A percentile compares a stretch with the other conserved stretches of the same genome.
These are phyloP conservation scores for Cercophora scortea DNA, from an alignment of 495 filamentous ascomycete species.

Conservation along the genomic window DNA sequence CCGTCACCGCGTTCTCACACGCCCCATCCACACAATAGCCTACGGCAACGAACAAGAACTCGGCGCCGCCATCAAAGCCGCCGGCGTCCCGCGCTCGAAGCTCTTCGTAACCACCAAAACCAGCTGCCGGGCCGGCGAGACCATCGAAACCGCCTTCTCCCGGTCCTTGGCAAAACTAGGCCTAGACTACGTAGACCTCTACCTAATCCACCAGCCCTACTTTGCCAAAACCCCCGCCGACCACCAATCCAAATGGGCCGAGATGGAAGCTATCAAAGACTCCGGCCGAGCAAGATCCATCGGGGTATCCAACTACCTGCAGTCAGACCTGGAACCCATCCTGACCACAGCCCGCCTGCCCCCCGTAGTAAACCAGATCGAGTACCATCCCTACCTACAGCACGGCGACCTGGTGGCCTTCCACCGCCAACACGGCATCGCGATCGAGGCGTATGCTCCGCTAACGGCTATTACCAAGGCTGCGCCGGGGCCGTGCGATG, in stretches of 20 bases:
- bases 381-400: slow-evolving; percentile 84
- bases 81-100: slow-evolving; percentile 55
- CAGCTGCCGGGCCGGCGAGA: slow-evolving; percentile 42
- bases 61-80: slow-evolving; percentile 64
- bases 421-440: slow-evolving; percentile 60
- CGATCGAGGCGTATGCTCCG: slow-evolving; percentile 60
- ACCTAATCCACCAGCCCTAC: slow-evolving; percentile 74
- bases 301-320: slow-evolving; percentile 76
- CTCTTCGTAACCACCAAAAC: slow-evolving; percentile 75
- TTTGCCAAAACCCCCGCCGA: slow-evolving; percentile 52
- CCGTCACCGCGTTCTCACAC: not conserved
- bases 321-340: slow-evolving; percentile 58
- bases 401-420: slow-evolving; percentile 55
- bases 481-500: slow-evolving; percentile 60
- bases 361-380: slow-evolving; percentile 80
- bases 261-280: slow-evolving; percentile 65
- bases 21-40: slow-evolving; percentile 31
- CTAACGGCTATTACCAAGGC: slow-evolving; percentile 60
- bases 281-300: slow-evolving; percentile 69
- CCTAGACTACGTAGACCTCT: slow-evolving; percentile 78
- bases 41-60: slow-evolving; percentile 76
- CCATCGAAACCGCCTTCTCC: slow-evolving; percentile 60
- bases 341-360: slow-evolving; percentile 52
- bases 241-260: slow-evolving; percentile 65
- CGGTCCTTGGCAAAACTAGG: slow-evolving; percentile 66